A percentile compares a stretch with the other conserved stretches of the same genome.
Conservation (phyloP, 768 basidiomycete species). For the Hypsizygus marmoreus region DNA sequence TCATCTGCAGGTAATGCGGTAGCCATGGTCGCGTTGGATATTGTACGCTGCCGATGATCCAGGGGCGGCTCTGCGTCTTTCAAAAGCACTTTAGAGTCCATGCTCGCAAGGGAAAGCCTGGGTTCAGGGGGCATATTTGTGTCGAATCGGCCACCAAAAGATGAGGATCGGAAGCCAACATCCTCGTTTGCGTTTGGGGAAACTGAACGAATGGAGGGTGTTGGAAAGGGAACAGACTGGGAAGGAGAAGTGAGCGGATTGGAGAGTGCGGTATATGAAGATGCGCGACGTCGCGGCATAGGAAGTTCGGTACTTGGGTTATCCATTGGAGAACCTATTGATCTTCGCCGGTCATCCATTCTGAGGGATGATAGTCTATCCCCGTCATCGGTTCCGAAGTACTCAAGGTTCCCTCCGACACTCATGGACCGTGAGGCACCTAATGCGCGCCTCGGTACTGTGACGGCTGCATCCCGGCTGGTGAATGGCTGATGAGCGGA, state of each 20-base stretch:
- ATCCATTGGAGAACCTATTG: constrained; percentile 61
- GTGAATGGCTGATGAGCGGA: constrained; percentile 45
- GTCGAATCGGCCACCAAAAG: constrained; percentile 12
- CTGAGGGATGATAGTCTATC: constrained; percentile 32
- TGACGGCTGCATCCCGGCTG: constrained; percentile 36
- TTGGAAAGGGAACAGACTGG: constrained; percentile 65
- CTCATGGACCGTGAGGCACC: constrained; percentile 64
- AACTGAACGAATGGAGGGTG: constrained; percentile 49
- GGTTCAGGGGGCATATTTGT: constrained; percentile 38
- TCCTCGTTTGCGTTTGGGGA: constrained; percentile 35
- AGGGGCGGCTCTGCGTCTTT: constrained; percentile 31
- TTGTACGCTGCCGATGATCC: constrained; percentile 30
- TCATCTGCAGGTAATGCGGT: constrained; percentile 45
- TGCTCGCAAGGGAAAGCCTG: constrained; percentile 51
- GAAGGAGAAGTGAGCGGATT: constrained; percentile 36
- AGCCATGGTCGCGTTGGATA: constrained; percentile 48
- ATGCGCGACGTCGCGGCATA: constrained; percentile 50
- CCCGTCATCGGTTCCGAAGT: constrained; percentile 31
- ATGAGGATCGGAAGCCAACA: constrained; percentile 6
- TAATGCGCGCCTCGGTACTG: constrained; percentile 36
- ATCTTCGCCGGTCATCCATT: constrained; percentile 49
- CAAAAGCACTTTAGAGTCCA: constrained; percentile 48
- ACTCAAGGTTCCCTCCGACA: constrained; percentile 59
- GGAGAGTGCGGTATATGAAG: constrained; percentile 50
- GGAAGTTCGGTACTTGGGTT: constrained; percentile 46